Conservation (phyloP, 192 early-diverging fungal genomes). For the Glomus cerebriforme region DNA sequence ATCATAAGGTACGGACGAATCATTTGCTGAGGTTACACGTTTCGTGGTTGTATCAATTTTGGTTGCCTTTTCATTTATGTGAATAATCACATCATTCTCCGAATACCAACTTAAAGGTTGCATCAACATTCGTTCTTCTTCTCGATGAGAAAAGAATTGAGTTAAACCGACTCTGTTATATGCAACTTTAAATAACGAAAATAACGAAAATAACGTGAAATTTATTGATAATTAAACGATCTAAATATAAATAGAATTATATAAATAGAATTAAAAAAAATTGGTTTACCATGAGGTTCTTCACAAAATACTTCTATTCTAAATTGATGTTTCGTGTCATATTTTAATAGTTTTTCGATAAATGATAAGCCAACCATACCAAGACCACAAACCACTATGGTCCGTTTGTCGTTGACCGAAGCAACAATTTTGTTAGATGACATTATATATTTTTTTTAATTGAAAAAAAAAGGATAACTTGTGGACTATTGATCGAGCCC, state of each 20-base stretch:
- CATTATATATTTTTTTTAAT: not conserved
- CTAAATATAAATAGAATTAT: not conserved
- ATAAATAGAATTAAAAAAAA: not conserved
- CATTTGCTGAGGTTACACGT: constrained; percentile 31
- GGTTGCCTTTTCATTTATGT: constrained; percentile 44
- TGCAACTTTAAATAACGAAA: constrained; percentile 39
- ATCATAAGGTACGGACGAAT: constrained; percentile 50
- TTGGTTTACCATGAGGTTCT: constrained; percentile 43
- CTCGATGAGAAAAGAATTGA: constrained; percentile 60
- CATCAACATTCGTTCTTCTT: constrained; percentile 46
- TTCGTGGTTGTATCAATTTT: constrained; percentile 45
- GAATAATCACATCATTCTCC: constrained; percentile 48
- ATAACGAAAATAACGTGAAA: not conserved
- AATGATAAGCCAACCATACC: constrained; percentile 70
- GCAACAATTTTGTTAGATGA: not conserved
- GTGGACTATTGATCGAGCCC: no score
- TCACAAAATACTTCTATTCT: constrained; percentile 56
- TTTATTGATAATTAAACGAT: not conserved
- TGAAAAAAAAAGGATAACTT: not conserved
- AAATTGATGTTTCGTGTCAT: constrained; percentile 49
- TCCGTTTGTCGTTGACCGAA: not conserved
- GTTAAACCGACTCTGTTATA: constrained; percentile 71
- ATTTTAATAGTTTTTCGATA: constrained; percentile 61
- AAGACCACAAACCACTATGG: constrained; percentile 61
- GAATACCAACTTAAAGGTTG: constrained; percentile 53